Base-by-base conservation (phyloP, 2,329 filamentous ascomycete species). In the Aspergillus transmontanensis region DNA sequence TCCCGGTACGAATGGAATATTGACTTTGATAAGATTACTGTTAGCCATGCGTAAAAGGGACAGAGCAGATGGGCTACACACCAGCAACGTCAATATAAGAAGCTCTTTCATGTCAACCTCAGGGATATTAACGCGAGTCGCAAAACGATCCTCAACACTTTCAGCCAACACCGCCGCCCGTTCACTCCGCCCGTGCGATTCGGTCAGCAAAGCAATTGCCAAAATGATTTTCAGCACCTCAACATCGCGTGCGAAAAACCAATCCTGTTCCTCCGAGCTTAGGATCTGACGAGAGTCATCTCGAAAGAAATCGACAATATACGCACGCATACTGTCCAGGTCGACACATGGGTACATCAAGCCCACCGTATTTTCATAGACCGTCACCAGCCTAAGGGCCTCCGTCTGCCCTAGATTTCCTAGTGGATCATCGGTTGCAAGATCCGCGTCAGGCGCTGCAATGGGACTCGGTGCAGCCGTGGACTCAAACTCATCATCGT, bases 301-400 rank as follows among this genome's bases (percentile, higher is more conserved):
- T 9, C 67, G 65, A 63, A 68, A 73, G 43, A 66, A 73, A 26
- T 72, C 71, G 19, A 66, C 64, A 19, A 72, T 72, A 57, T 75
- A 76, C 19, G 82, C 81, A 45, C 92, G 87, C 57, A 95, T 82
- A 60, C 83, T 83, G 32, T 90, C 86, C 36, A 95, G 88, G 68
- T 91, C 86, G 45, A 96, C 77, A 19, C 96, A 88, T 0, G 93
- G 93, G 73, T 96, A 96, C 91, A 96, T 95, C 69, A 94, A 85
- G 39, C 92, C 92, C 70, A 95, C 89, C 71, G 96, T 92, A 68
- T 97, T 92, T 66, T 96, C 90, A 74, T 94, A 94, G 0, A 96
- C 82, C 16, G 86, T 84, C 64, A 92, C 90, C 16, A 97, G 79
- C 0, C 92, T 87, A 12, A 94, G 76, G 68, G 94, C 91, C 73